Conservation (phyloP, 805 yeast genomes). For the Saccharomyces jurei region DNA sequence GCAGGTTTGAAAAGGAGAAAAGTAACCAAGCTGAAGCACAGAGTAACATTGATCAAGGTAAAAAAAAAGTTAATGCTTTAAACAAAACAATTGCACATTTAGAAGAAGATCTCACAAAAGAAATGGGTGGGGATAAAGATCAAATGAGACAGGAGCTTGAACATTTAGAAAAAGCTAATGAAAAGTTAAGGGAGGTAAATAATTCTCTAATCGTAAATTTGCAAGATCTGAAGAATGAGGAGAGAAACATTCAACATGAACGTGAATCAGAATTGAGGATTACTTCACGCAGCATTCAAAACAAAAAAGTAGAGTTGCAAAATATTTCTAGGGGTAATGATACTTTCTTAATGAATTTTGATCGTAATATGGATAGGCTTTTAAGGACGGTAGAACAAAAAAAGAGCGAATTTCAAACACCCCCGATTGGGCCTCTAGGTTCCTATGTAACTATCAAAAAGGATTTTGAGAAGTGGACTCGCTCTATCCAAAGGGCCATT, state of each 20-base stretch:
- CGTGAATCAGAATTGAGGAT: constrained; percentile 9
- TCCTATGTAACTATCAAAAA: constrained; percentile 45
- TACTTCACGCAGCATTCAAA: constrained; percentile 9
- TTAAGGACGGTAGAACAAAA: constrained; percentile 34
- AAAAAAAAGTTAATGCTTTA: constrained; percentile 14
- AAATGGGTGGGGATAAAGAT: constrained; percentile 27
- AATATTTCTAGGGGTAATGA: constrained; percentile 24
- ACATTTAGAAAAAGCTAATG: constrained; percentile 8
- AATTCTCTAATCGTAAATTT: constrained; percentile 5
- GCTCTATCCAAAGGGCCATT: constrained; percentile 50
- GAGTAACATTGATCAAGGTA: constrained; percentile 13
- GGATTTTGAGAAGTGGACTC: constrained; percentile 48
- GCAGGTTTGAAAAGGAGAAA: constrained; percentile 16
- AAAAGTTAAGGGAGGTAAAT: constrained; percentile 4
- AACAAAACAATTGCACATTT: constrained; percentile 19
- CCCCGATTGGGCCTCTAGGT: constrained; percentile 82
- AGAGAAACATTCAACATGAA: constrained; percentile 5
- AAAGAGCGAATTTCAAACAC: constrained; percentile 34
- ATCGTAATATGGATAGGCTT: constrained; percentile 36
- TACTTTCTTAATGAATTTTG: constrained; percentile 42
- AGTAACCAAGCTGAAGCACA: constrained; percentile 17
- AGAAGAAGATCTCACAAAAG: constrained; percentile 21
- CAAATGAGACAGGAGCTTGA: constrained; percentile 17
- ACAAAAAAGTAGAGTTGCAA: constrained; percentile 17
- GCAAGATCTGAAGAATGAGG: constrained; percentile 16